Evolutionary conservation across 768 basidiomycete genomes (phyloP), one percentile per base, ranked within the genome.

Genomic region (Lactifluus rugatus): DNA sequence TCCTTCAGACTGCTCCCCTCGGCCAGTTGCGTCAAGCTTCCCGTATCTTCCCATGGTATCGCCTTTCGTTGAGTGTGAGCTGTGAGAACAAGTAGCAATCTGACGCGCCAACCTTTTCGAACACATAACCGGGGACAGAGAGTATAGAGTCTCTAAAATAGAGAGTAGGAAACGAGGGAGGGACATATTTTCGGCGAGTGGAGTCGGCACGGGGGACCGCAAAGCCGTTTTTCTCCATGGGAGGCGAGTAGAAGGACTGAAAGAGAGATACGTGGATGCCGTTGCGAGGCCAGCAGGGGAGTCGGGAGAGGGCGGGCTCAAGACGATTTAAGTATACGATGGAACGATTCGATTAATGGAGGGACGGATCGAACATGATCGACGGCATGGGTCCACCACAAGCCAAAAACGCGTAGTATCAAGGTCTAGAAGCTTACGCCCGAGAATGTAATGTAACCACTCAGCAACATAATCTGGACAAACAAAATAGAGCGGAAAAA

Each of bases 1-100:
- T 86, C 84, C 71, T 86, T 85, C 60, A 87, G 71, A 63, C 80
- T 83, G 63, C 75, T 81, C 21, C 85, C 85, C 68, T 86, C 84
- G 0, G 82, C 83, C 48, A 88, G 70, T 34, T 80, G 70, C 0
- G 85, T 87, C 76, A 83, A 78, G 59, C 83, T 83, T 52, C 85
- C 85, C 0, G 84, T 86, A 66, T 88, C 85, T 57, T 82, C 77
- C 85, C 85, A 88, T 71, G 74, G 76, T 19, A 72, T 66, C 21
- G 81, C 84, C 84, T 86, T 44, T 51, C 8, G 23, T 31, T 21
- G 10, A 31, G 23, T 26, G 46, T 58, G 50, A 60, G 26, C 42
- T 17, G 1, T 23, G 5, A 5, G 46, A n/a, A 31, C 50, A 37
- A 49, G 31, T 50, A 36, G 39, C 48, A 34, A 53, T 49, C 42